A percentile compares a stretch with the other conserved stretches of the same genome.
Evolutionary conservation across 192 early-diverging fungal species (phyloP).

Genomic region (Umbelopsis sp.): DNA sequence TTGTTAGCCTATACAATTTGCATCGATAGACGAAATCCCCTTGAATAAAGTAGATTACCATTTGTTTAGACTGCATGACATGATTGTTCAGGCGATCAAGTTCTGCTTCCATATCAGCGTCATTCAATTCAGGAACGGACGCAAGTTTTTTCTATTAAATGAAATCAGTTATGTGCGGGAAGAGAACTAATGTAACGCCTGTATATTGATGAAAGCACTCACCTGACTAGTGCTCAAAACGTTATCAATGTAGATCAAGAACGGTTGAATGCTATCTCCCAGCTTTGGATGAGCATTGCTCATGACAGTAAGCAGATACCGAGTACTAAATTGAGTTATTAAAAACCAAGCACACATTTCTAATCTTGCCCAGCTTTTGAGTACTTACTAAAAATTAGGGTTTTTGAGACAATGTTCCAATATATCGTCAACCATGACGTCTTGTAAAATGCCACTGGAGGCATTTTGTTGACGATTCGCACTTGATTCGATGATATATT

Average conservation of each 20-base stretch:
- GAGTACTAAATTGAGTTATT: conserved; percentile 29
- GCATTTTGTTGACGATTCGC: conserved; percentile 17
- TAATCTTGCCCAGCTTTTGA: neutral
- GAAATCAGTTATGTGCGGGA: neutral
- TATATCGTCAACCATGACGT: conserved; percentile 49
- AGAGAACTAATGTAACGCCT: neutral
- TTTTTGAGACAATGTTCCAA: conserved; percentile 63
- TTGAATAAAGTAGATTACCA: neutral
- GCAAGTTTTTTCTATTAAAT: neutral
- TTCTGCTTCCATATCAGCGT: conserved; percentile 19
- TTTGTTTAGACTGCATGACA: neutral
- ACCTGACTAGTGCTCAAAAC: conserved; percentile 17
- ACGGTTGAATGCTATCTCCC: conserved; percentile 24
- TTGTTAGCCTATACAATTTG: no score
- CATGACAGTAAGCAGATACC: conserved; percentile 28
- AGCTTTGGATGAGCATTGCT: conserved; percentile 23
- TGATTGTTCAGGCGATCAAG: neutral
- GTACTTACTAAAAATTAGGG: conserved; percentile 54
- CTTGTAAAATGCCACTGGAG: conserved; percentile 10
- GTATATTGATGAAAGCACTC: neutral
- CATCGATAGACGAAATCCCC: no score
- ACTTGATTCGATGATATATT: conserved; percentile 43
- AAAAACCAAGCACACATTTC: neutral
- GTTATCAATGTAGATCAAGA: conserved; percentile 40
- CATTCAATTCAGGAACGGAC: neutral